Evolutionary conservation across 306 rosid genomes (phyloP).

Genomic region (Spatholobus suberectus): DNA sequence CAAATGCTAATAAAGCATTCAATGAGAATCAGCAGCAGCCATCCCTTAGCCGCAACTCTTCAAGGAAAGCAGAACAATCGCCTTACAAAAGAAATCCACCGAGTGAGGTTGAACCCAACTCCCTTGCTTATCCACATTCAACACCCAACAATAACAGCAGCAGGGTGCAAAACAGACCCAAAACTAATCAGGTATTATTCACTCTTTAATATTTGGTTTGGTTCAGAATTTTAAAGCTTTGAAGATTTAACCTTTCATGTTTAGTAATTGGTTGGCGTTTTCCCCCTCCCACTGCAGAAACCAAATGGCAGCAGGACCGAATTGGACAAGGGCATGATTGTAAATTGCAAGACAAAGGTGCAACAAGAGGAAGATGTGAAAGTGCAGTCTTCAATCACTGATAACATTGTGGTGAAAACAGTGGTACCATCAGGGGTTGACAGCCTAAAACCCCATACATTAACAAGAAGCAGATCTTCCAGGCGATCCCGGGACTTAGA

Average conservation of each 20-base stretch:
- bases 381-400: constrained; percentile 39
- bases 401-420: constrained; percentile 42
- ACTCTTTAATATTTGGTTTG: not conserved
- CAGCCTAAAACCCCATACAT: constrained; percentile 55
- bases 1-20: constrained; percentile 43
- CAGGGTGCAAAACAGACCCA: constrained; percentile 55
- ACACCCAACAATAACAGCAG: constrained; percentile 49
- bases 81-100: constrained; percentile 87
- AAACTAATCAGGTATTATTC: constrained; percentile 61
- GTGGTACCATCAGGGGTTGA: constrained; percentile 47
- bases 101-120: constrained; percentile 77
- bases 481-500: constrained; percentile 84
- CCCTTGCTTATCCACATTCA: constrained; percentile 58
- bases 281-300: constrained; percentile 53
- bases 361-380: constrained; percentile 50
- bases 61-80: constrained; percentile 91
- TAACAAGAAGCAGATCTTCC: constrained; percentile 82
- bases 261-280: constrained; percentile 8
- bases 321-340: constrained; percentile 45
- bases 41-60: constrained; percentile 78
- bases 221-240: not conserved
- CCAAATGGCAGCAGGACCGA: constrained; percentile 48
- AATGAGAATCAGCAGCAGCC: constrained; percentile 63
- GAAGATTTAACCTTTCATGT: constrained; percentile 6
- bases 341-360: constrained; percentile 45